These are phyloP conservation scores for Metarhizium guizhouense DNA, from an alignment of 2,329 filamentous ascomycete genomes.

Conservation along the genomic window DNA sequence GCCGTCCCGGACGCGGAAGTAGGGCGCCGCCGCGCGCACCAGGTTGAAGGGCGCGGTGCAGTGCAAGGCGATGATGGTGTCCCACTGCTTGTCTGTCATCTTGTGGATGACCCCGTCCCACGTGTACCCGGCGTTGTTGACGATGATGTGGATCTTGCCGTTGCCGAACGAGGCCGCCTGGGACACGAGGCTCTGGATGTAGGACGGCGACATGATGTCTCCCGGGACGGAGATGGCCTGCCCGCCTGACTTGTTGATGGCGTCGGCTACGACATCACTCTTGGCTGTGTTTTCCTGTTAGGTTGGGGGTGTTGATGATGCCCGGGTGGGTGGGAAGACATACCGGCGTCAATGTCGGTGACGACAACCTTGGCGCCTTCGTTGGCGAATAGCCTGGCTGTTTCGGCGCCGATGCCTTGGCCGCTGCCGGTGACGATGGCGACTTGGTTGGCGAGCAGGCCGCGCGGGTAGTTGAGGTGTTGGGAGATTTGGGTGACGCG, in stretches of 20 bases:
- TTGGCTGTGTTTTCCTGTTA: slow-evolving; percentile 40
- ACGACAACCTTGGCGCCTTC: slow-evolving; percentile 81
- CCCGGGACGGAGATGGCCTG: slow-evolving; percentile 66
- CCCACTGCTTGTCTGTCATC: slow-evolving; percentile 87
- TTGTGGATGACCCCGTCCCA: slow-evolving; percentile 93
- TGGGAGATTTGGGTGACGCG: slow-evolving; percentile 63
- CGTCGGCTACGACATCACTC: slow-evolving; percentile 54
- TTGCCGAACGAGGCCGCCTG: slow-evolving; percentile 70
- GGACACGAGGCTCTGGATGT: slow-evolving; percentile 63
- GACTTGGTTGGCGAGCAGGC: slow-evolving; percentile 68
- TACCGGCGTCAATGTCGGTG: slow-evolving; percentile 71
- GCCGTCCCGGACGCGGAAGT: slow-evolving; percentile 79
- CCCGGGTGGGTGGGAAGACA: slow-evolving; percentile 11
- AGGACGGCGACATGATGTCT: slow-evolving; percentile 63
- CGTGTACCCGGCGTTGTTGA: slow-evolving; percentile 88
- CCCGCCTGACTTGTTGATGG: slow-evolving; percentile 59
- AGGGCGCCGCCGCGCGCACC: slow-evolving; percentile 69
- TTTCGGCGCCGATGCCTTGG: slow-evolving; percentile 82
- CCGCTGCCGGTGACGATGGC: slow-evolving; percentile 83
- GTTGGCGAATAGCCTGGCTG: slow-evolving; percentile 73
- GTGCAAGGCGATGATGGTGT: slow-evolving; percentile 77
- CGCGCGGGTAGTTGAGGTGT: slow-evolving; percentile 75
- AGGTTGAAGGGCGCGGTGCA: slow-evolving; percentile 80
- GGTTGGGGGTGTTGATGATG: neutral
- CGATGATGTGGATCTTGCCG: slow-evolving; percentile 84